Base-by-base conservation (phyloP, 371 early-diverging fungal genomes). In the Coemansia sp. region DNA sequence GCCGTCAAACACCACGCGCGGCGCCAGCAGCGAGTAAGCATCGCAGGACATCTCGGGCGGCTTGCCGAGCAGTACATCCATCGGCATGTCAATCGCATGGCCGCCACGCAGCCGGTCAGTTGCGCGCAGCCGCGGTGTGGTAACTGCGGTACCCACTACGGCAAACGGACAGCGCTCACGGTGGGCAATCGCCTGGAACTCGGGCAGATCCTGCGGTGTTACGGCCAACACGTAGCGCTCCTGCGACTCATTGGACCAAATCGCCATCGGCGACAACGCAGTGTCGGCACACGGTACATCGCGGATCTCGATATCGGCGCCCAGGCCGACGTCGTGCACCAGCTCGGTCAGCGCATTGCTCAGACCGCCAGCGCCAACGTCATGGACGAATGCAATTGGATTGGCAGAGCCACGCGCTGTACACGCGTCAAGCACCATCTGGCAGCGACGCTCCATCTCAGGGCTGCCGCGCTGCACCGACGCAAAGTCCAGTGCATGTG, bases 221-320 rank as follows among this genome's bases (percentile, higher is more conserved):
- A 97, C 86, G 5, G 97, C 97, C 49, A 94, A 79, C 9, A 97
- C 98, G 63, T 96, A 97, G 58, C 98, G 90, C 77, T 98, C 98
- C 80, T 98, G 98, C 43, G 93, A 87, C 80, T 98, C 98, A 58
- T 98, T 98, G 81, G 97, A 98, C 98, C 98, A 98, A 55, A 98
- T 94, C 68, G 95, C 97, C 98, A 98, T 96, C 35, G 98, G 98
- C 36, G 93, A 93, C 90, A 98, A 88, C 63, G 87, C 80, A 16
- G 87, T 84, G 67, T 98, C 98, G 66, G 92, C 95, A 61, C 85
- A 85, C 33, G 90, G 94, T 40, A 98, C 86, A 42, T 87, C 84
- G 49, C 97, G 91, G 33, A 98, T 79, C 77, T 95, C 90, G 65
- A 98, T 90, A 11, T 78, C 72, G 41, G 96, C 97, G 65, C 98